A percentile compares a stretch with the other conserved stretches of the same genome.
Conservation (phyloP, 371 early-diverging fungal species). For the Mucor mucedo region DNA sequence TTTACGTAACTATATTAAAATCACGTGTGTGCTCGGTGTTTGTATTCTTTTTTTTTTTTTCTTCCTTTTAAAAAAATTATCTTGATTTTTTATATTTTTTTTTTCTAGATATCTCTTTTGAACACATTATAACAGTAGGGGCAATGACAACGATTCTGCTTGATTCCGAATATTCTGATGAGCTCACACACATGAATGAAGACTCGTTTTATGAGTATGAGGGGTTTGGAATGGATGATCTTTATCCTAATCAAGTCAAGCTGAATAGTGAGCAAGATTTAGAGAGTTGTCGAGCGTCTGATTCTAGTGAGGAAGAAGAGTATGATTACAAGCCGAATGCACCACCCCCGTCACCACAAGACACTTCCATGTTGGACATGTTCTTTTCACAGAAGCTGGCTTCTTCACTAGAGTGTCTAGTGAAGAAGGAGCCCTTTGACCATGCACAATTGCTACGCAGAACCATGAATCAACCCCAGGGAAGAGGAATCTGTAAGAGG, state of each 20-base stretch:
- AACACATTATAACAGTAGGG: not conserved
- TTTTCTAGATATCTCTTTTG: not conserved
- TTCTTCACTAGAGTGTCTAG: constrained; percentile 15
- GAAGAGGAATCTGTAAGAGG: constrained; percentile 7
- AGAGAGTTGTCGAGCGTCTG: constrained; percentile 11
- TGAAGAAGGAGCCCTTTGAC: constrained; percentile 4
- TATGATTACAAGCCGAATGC: constrained; percentile 25
- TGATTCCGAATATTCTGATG: constrained; percentile 16
- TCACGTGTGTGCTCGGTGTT: not conserved
- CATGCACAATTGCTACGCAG: constrained; percentile 28
- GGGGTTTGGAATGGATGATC: constrained; percentile 10
- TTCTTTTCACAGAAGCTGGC: constrained; percentile 20
- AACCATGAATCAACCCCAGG: constrained; percentile 12
- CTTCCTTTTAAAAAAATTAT: not conserved
- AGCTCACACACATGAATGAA: constrained; percentile 16
- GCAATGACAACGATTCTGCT: constrained; percentile 13
- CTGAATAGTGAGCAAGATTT: not conserved
- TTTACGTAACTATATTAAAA: not conserved
- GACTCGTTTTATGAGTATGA: constrained; percentile 8
- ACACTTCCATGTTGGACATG: constrained; percentile 28
- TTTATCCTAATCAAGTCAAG: constrained; percentile 1
- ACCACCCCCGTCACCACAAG: constrained; percentile 38
- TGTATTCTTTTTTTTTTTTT: not conserved
- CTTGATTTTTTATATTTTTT: constrained; percentile 7
- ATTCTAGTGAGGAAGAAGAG: constrained; percentile 27